Base-by-base conservation (phyloP, 441 rosid genomes). In the Arabidopsis lyrata region DNA sequence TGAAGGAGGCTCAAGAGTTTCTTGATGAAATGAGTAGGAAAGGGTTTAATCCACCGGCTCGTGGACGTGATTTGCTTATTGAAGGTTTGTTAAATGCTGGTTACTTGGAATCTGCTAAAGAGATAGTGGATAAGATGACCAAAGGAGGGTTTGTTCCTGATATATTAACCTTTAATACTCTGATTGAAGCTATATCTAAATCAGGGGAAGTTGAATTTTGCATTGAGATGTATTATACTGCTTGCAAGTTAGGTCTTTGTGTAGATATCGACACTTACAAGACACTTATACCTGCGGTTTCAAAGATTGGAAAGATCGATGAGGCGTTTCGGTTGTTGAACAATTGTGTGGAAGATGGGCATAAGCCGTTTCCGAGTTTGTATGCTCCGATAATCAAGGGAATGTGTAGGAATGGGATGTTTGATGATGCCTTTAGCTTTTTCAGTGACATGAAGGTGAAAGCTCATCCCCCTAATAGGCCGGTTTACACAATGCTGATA, bases 401-500 rank as follows among this genome's bases (percentile, higher is more conserved):
- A 10, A 81, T 94, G 91, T 92, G 78, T 32, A 88, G 83, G 83
- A 81, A 67, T 68, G 96, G 96, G 59, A 88, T 83, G 78, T 95
- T 92, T 74, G 91, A 90, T 81, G 97, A 95, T 73, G 97, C 90
- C 0, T 86, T 89, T 75, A 85, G 97, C 81, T 90, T 92, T 75
- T 92, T 94, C 13, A 80, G 93, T 45, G 97, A 95, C 38, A 92
- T 94, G 94, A 90, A 90, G 72, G 85, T 82, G 54, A 94, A 86
- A 78, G 96, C 95, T 36, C 92, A 90, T 66, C 92, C 90, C 5
- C 97, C 97, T 3, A 92, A 90, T 48, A 84, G 97, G 73, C 96
- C 97, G 0, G 95, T 92, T 14, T 94, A 88, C 70, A 90, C 97
- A 0, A 94, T 92, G 99, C 35, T 92, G 87, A 90, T 95, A 16